Percentiles rank a stretch among this genome's conserved stretches.
Conservation (phyloP, 768 basidiomycete species). For the Candolleomyces efflorescens region DNA sequence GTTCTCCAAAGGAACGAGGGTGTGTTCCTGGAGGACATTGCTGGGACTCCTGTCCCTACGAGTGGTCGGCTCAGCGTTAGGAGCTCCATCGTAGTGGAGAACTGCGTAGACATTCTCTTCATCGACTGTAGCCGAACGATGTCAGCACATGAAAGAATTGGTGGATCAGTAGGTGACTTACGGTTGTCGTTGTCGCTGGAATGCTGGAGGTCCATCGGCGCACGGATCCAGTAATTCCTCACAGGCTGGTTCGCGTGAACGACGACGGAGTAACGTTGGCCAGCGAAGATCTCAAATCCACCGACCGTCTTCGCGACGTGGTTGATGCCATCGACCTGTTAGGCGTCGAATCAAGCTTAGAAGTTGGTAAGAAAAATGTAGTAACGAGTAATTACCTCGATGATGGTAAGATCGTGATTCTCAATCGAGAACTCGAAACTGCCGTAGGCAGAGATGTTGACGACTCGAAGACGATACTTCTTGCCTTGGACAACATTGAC, state of each 20-base stretch:
- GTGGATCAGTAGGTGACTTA: neutral
- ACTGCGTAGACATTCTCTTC: slow-evolving; percentile 17
- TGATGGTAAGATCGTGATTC: slow-evolving; percentile 19
- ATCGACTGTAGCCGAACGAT: slow-evolving; percentile 8
- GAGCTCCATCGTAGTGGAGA: slow-evolving; percentile 31
- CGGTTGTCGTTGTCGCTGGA: slow-evolving; percentile 12
- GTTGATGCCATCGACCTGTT: slow-evolving; percentile 32
- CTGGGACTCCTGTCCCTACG: neutral
- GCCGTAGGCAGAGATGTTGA: slow-evolving; percentile 45
- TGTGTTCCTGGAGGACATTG: slow-evolving; percentile 9
- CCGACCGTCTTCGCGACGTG: slow-evolving; percentile 25
- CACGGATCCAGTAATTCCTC: slow-evolving; percentile 34
- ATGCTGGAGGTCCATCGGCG: slow-evolving; percentile 14
- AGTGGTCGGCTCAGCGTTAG: slow-evolving; percentile 25
- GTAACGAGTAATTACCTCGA: slow-evolving; percentile 14
- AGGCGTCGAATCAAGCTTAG: too few relatives aligned
- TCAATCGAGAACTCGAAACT: slow-evolving; percentile 36
- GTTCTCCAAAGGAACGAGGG: slow-evolving; percentile 10
- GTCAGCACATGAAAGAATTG: neutral
- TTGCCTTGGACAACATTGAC: slow-evolving; percentile 37
- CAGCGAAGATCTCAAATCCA: slow-evolving; percentile 30
- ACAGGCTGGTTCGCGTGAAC: slow-evolving; percentile 32
- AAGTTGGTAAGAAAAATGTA: too few relatives aligned
- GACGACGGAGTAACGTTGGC: slow-evolving; percentile 40
- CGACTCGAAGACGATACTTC: slow-evolving; percentile 51